phyloP scores from a whole-genome alignment of 2,329 filamentous ascomycete genomes.

The Pseudogymnoascus sp. region DNA sequence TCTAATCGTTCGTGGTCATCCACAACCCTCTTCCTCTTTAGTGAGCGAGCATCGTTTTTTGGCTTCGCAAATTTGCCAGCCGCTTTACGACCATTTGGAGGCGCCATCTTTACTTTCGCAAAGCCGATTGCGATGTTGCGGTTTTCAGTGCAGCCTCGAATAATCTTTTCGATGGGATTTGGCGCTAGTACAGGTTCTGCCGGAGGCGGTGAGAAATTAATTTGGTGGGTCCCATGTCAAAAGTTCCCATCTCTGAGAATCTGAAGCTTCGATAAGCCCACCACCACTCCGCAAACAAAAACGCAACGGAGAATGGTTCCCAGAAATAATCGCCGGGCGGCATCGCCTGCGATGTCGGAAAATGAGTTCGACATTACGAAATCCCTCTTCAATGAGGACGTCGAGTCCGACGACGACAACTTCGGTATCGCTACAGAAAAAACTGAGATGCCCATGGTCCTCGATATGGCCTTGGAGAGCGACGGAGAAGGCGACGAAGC shows the following conservation, averaged over 20 bases:
- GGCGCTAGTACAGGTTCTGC: conserved; percentile 2
- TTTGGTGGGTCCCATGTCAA: conserved; percentile 9
- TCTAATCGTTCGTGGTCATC: conserved; percentile 27
- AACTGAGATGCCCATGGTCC: conserved; percentile 34
- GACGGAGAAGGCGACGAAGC: conserved; percentile 68
- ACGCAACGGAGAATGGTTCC: conserved; percentile 9
- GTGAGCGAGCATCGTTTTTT: conserved; percentile 20
- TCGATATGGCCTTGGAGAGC: conserved; percentile 48
- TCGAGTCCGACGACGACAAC: conserved; percentile 41
- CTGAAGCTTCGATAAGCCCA: conserved; percentile 6
- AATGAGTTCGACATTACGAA: conserved; percentile 84
- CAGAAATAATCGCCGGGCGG: conserved; percentile 46
- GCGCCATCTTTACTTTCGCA: conserved; percentile 21
- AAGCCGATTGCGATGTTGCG: conserved; percentile 11
- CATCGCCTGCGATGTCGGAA: conserved; percentile 79
- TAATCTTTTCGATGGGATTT: conserved; percentile 15
- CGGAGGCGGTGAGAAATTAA: conserved; percentile 7
- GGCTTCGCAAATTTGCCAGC: conserved; percentile 6
- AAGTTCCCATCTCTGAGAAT: conserved; percentile 7
- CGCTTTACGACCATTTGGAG: conserved; percentile 16
- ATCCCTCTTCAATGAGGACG: conserved; percentile 60
- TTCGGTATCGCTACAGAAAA: conserved; percentile 26
- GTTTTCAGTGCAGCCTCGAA: conserved; percentile 10
- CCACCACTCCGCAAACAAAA: conserved; percentile 8
- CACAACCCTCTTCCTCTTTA: conserved; percentile 28